A percentile compares a stretch with the other conserved stretches of the same genome.
These are phyloP conservation scores for Coriaria nepalensis DNA, from an alignment of 306 rosid species.

Conservation along the genomic window DNA sequence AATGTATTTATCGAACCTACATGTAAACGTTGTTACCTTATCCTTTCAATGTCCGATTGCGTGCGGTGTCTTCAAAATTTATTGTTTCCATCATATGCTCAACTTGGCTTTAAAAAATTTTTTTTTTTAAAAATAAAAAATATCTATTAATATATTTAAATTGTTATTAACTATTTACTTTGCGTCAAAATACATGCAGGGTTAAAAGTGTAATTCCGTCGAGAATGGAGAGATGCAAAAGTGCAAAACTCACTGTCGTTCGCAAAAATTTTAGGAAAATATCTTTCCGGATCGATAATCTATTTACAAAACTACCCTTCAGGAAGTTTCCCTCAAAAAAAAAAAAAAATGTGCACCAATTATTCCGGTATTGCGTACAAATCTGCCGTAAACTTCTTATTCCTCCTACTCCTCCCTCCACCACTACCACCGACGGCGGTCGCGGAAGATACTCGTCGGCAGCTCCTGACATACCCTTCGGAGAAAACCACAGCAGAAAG, in stretches of 20 bases:
- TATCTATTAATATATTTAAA: too few species aligned
- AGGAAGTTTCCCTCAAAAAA: constrained; percentile 1
- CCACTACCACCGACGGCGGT: constrained; percentile 11
- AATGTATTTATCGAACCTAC: too few species aligned
- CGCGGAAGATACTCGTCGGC: constrained; percentile 11
- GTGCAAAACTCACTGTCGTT: too few species aligned
- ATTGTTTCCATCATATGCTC: not conserved
- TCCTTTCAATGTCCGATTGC: too few species aligned
- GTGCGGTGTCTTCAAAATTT: too few species aligned
- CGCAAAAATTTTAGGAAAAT: too few species aligned
- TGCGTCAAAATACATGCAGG: too few species aligned
- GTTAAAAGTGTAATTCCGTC: too few species aligned
- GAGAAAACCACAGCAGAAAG: constrained; percentile 23
- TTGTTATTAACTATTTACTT: too few species aligned
- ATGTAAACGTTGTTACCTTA: too few species aligned
- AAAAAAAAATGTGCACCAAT: not conserved
- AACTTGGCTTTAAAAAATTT: too few species aligned
- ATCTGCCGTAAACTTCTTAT: constrained; percentile 23
- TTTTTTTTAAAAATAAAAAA: too few species aligned
- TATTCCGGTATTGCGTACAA: constrained; percentile 72
- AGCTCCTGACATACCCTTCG: constrained; percentile 19
- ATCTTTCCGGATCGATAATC: not conserved
- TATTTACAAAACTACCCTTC: constrained; percentile 22
- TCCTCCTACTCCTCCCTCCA: constrained; percentile 1
- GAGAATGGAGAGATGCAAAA: not conserved